Evolutionary conservation across 495 filamentous ascomycete genomes (phyloP).

Genomic region (Jackrogersella multiformis): DNA sequence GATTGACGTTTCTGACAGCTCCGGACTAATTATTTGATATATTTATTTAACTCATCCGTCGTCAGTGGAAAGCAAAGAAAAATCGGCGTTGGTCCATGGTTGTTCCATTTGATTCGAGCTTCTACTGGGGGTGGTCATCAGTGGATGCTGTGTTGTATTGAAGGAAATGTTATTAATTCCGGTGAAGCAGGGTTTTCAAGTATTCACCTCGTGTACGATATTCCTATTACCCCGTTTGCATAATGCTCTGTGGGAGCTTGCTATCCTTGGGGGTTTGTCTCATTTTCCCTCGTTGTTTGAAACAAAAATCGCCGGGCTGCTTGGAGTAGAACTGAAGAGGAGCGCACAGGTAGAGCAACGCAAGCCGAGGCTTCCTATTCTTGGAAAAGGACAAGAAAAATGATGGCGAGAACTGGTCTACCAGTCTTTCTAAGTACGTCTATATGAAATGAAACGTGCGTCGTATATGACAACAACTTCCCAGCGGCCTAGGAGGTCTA

Average conservation of each 20-base stretch:
- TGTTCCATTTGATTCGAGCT: conserved; percentile 18
- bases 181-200: conserved; percentile 16
- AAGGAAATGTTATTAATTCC: conserved; percentile 19
- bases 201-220: conserved; percentile 37
- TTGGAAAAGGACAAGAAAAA: conserved; percentile 17
- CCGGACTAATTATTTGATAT: conserved; percentile 35
- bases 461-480: neutral
- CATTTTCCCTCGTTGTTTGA: conserved; percentile 11
- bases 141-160: conserved; percentile 6
- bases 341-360: conserved; percentile 11
- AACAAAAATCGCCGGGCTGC: conserved; percentile 15
- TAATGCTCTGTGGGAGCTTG: neutral
- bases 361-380: conserved; percentile 13
- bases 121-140: neutral
- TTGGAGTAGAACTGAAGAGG: conserved; percentile 14
- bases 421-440: neutral
- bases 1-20: conserved; percentile 39
- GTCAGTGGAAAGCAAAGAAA: conserved; percentile 25
- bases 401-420: neutral
- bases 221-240: conserved; percentile 11
- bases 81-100: conserved; percentile 37
- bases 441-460: neutral
- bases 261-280: neutral
- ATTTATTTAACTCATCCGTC: conserved; percentile 14
- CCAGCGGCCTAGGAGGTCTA: neutral